Conservation (phyloP, 257 asterid species). For the Solanum chmielewskii region DNA sequence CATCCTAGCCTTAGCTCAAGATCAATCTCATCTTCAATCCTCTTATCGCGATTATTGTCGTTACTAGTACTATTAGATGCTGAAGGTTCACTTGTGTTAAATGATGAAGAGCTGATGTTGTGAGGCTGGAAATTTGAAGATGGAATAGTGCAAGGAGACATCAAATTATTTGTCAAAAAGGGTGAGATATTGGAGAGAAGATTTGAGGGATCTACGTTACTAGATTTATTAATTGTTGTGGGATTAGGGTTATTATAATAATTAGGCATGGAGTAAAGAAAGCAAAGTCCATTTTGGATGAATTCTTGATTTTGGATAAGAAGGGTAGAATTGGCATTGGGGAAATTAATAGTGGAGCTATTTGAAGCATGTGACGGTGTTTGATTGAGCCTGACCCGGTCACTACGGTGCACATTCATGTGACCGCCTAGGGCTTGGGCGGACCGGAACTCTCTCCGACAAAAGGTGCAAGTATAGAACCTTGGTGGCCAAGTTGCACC, state of each 20-base stretch:
- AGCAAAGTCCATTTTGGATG: slow-evolving; percentile 24
- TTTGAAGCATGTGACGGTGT: not conserved
- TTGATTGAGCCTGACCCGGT: slow-evolving; percentile 45
- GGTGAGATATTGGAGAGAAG: slow-evolving; percentile 5
- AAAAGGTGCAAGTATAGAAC: slow-evolving; percentile 49
- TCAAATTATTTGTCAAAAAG: not conserved
- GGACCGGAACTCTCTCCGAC: slow-evolving; percentile 59
- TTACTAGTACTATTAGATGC: slow-evolving; percentile 8
- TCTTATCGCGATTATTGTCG: not conserved
- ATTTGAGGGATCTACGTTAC: slow-evolving; percentile 8
- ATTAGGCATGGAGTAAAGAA: slow-evolving; percentile 29
- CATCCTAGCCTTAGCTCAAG: slow-evolving; percentile 62
- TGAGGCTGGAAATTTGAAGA: not conserved
- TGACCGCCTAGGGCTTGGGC: slow-evolving; percentile 83
- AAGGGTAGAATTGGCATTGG: slow-evolving; percentile 2
- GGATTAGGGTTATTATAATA: slow-evolving; percentile 28
- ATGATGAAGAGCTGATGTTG: slow-evolving; percentile 19
- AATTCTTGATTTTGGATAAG: slow-evolving; percentile 30
- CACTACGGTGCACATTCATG: slow-evolving; percentile 78
- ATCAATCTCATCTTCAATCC: slow-evolving; percentile 33
- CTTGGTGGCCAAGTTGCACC: slow-evolving; percentile 78
- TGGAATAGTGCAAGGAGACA: not conserved
- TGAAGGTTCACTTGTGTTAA: slow-evolving; percentile 22
- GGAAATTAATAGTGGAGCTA: not conserved
- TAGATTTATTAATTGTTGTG: not conserved